Evolutionary conservation across 2,329 filamentous ascomycete species (phyloP).

Genomic region (Penicillium oxalicum): DNA sequence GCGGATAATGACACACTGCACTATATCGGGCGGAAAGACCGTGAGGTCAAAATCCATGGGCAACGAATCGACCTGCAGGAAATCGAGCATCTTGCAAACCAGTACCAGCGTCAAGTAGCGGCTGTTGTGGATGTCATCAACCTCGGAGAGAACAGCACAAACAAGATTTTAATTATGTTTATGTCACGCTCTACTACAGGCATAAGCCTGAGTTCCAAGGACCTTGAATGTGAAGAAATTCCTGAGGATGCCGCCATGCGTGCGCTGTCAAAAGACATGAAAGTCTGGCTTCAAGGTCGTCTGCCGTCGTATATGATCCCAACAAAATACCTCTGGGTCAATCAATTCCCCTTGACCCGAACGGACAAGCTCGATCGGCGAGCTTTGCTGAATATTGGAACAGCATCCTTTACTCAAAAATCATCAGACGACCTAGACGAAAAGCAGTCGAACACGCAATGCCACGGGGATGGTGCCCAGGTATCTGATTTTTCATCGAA

Average conservation of each 20-base stretch:
- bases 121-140: not conserved
- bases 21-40: slow-evolving; percentile 6
- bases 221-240: not conserved
- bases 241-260: not conserved
- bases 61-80: slow-evolving; percentile 6
- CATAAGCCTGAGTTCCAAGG: not conserved
- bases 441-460: not conserved
- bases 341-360: slow-evolving; percentile 1
- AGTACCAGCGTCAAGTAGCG: not conserved
- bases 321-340: not conserved
- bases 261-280: not conserved
- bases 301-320: slow-evolving; percentile 7
- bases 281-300: not conserved
- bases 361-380: slow-evolving; percentile 6
- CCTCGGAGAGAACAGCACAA: not conserved
- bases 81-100: slow-evolving; percentile 3
- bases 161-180: not conserved
- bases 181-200: not conserved
- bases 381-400: not conserved
- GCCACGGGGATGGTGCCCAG: not conserved
- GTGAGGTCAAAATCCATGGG: slow-evolving; percentile 5
- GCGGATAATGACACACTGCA: not conserved
- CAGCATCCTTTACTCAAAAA: not conserved
- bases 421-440: not conserved
- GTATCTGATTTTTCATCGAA: not conserved